A percentile compares a stretch with the other conserved stretches of the same genome.
These are phyloP conservation scores for Trichaptum fuscoviolaceum DNA, from an alignment of 768 basidiomycete genomes.

Conservation along the genomic window DNA sequence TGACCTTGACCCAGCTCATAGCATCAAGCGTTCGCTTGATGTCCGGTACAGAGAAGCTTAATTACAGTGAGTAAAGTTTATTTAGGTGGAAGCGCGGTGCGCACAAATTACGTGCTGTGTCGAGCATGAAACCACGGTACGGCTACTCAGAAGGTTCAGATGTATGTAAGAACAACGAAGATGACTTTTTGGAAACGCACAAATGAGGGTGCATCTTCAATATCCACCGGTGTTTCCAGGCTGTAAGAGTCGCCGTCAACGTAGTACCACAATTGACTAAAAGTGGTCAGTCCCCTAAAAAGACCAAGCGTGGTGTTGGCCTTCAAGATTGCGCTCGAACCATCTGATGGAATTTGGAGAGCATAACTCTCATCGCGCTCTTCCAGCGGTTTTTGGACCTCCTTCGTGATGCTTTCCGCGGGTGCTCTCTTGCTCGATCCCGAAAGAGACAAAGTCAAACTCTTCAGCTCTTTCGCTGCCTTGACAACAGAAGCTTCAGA, in stretches of 20 bases:
- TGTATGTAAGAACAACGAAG: background rate
- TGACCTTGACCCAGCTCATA: slow-evolving; percentile 48
- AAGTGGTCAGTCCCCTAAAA: slow-evolving; percentile 71
- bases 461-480: slow-evolving; percentile 36
- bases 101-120: slow-evolving; percentile 73
- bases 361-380: slow-evolving; percentile 56
- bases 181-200: slow-evolving; percentile 31
- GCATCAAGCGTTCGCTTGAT: slow-evolving; percentile 43
- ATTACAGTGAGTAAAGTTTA: background rate
- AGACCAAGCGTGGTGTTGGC: slow-evolving; percentile 66
- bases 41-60: slow-evolving; percentile 33
- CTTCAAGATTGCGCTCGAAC: slow-evolving; percentile 44
- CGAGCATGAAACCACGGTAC: slow-evolving; percentile 75
- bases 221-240: slow-evolving; percentile 49
- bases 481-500: slow-evolving; percentile 35
- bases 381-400: slow-evolving; percentile 46
- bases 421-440: slow-evolving; percentile 15
- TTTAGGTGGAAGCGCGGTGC: background rate
- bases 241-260: slow-evolving; percentile 33
- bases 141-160: slow-evolving; percentile 35
- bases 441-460: slow-evolving; percentile 38
- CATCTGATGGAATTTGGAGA: slow-evolving; percentile 50
- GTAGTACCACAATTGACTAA: slow-evolving; percentile 48
- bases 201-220: slow-evolving; percentile 61
- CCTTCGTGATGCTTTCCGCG: slow-evolving; percentile 42